Evolutionary conservation across 441 rosid genomes (phyloP).

Genomic region (Populus tomentosa): DNA sequence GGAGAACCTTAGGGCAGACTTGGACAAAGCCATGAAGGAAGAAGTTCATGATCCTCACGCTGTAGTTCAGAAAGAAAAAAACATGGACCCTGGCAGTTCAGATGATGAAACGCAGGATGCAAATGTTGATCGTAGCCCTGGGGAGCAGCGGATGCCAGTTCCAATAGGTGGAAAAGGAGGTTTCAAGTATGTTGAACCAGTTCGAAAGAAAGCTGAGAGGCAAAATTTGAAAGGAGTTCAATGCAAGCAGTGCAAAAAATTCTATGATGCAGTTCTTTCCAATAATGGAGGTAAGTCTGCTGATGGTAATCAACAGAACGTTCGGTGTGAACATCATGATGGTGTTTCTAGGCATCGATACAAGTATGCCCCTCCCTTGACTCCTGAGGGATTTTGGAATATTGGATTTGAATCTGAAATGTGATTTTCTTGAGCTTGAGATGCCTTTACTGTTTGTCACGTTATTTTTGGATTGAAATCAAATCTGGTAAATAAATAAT

Average conservation of each 20-base stretch:
- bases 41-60: conserved; percentile 19
- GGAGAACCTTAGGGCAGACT: conserved; percentile 51
- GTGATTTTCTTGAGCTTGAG: conserved; percentile 30
- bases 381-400: conserved; percentile 98
- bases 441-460: background rate
- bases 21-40: conserved; percentile 36
- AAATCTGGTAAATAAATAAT: background rate
- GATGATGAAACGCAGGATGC: conserved; percentile 76
- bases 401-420: conserved; percentile 93
- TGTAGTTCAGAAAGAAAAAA: conserved; percentile 20
- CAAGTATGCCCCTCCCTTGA: conserved; percentile 69
- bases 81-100: conserved; percentile 28
- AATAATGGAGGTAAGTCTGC: conserved; percentile 29
- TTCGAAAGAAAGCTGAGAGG: conserved; percentile 82
- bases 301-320: conserved; percentile 27
- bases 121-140: conserved; percentile 39
- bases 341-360: conserved; percentile 96
- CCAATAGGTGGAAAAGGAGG: conserved; percentile 35
- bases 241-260: conserved; percentile 95
- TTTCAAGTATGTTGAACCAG: conserved; percentile 74
- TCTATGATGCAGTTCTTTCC: conserved; percentile 87
- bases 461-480: background rate
- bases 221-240: too few species aligned
- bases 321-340: conserved; percentile 88
- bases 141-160: conserved; percentile 32